Base-by-base conservation (phyloP, 2,329 filamentous ascomycete genomes). In the Phyllosticta citrichinensis region DNA sequence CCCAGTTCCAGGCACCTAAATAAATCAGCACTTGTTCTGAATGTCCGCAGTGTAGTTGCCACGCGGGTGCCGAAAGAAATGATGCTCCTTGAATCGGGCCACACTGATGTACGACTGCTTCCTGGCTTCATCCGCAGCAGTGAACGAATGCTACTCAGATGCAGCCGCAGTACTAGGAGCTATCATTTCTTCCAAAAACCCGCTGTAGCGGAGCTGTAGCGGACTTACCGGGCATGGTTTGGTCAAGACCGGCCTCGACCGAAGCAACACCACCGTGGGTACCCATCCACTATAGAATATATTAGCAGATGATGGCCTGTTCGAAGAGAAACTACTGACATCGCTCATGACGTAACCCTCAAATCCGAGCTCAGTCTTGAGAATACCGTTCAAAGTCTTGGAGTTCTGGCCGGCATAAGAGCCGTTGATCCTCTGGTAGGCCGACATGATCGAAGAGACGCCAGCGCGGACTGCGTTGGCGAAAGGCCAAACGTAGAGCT, bases 401-500 rank as follows among this genome's bases (percentile, higher is more conserved):
- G 71, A 73, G 67, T 79, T 80, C 62, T 77, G 69, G 67, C 77
- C 80, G 8, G 71, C 69, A 62, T 78, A 78, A 0, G 74, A 74
- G 55, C 75, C 61, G 61, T 63, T 61, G 25, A 63, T 51, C 22
- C 75, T 69, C 64, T 65, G 77, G 74, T 77, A 79, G 2, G 64
- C 71, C 69, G 77, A 80, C 79, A 81, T 81, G 14, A 80, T 68
- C 2, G 74, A 74, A 12, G 75, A 72, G 55, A 87, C 85, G 11
- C 87, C 86, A 9, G 87, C 87, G 60, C 79, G 79, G 58, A 90
- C 82, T 1, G 86, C 86, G 68, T 91, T 87, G 25, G 82, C 86
- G 68, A 91, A 92, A 0, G 88, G 88, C 88, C 88, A 91, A 25
- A 87, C 76, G 69, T 91, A 92, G 5, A 90, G 73, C 71, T 91